Percentiles rank a stretch among this genome's conserved stretches.
Evolutionary conservation across 176 grass and related monocot genomes (phyloP).

Genomic region (Phyllostachys edulis): DNA sequence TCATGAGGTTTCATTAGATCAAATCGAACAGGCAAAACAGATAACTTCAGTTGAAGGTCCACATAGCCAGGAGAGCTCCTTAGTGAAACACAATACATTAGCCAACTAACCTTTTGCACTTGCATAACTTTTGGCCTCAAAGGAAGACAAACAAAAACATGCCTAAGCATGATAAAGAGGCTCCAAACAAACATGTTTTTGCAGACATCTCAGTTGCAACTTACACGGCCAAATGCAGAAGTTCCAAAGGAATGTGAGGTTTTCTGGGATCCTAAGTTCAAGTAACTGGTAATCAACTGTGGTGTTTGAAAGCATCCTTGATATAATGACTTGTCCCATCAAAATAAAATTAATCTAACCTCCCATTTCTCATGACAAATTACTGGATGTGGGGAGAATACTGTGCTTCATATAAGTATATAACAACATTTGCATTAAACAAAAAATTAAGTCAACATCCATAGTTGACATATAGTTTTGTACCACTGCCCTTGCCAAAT

Average conservation of each 20-base stretch:
- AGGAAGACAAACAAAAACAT: background rate
- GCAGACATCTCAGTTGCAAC: background rate
- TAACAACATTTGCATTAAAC: background rate
- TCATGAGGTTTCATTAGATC: background rate
- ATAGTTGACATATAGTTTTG: background rate
- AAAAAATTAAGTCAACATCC: background rate
- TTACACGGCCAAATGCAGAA: background rate
- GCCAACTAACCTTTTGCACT: background rate
- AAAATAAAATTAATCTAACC: background rate
- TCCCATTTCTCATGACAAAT: background rate
- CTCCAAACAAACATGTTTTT: background rate
- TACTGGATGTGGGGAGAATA: background rate
- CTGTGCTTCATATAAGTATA: background rate
- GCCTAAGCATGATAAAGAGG: background rate
- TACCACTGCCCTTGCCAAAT: background rate
- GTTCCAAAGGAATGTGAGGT: background rate
- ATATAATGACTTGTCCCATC: background rate
- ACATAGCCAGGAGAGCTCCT: constrained; percentile 2
- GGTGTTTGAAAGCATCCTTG: background rate
- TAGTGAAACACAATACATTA: background rate
- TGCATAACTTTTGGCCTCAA: background rate
- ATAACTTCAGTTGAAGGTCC: background rate
- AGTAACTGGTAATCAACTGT: background rate
- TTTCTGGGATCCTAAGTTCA: background rate
- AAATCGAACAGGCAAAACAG: background rate